Conservation (phyloP, 1,139 yeast species). For the Suhomyces coccinellae region DNA sequence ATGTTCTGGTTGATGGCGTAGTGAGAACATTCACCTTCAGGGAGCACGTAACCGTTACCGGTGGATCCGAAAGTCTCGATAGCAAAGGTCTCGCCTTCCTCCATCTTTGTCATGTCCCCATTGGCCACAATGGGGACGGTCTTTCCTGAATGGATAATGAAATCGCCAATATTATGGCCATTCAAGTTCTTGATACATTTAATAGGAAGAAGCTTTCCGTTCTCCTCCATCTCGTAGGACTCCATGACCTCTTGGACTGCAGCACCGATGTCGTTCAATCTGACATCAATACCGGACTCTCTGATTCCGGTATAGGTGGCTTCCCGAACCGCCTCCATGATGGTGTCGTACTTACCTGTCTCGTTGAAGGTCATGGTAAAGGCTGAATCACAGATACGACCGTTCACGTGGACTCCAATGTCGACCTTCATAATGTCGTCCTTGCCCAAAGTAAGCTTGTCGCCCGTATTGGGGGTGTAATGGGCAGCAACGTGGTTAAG, state of each 20-base stretch:
- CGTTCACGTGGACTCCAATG: slow-evolving; percentile 95
- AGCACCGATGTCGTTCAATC: slow-evolving; percentile 93
- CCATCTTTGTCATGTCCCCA: slow-evolving; percentile 95
- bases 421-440: slow-evolving; percentile 97
- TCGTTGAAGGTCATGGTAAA: slow-evolving; percentile 89
- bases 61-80: slow-evolving; percentile 98
- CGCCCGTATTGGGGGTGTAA: slow-evolving; percentile 96
- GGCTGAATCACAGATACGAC: slow-evolving; percentile 94
- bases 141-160: slow-evolving; percentile 88
- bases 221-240: slow-evolving; percentile 85
- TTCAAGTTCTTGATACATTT: slow-evolving; percentile 88
- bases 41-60: slow-evolving; percentile 85
- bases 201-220: slow-evolving; percentile 82
- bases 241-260: slow-evolving; percentile 98
- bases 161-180: slow-evolving; percentile 90
- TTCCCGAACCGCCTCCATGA: slow-evolving; percentile 80
- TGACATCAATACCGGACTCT: slow-evolving; percentile 94
- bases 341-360: slow-evolving; percentile 63
- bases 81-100: slow-evolving; percentile 97
- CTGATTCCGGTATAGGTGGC: slow-evolving; percentile 93
- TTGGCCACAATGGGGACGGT: slow-evolving; percentile 94
- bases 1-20: slow-evolving; percentile 65
- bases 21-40: slow-evolving; percentile 93
- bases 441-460: slow-evolving; percentile 71
- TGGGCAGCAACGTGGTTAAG: slow-evolving; percentile 96